A percentile compares a stretch with the other conserved stretches of the same genome.
phyloP scores from a whole-genome alignment of 768 basidiomycete genomes.

The Leccinum imitatum region DNA sequence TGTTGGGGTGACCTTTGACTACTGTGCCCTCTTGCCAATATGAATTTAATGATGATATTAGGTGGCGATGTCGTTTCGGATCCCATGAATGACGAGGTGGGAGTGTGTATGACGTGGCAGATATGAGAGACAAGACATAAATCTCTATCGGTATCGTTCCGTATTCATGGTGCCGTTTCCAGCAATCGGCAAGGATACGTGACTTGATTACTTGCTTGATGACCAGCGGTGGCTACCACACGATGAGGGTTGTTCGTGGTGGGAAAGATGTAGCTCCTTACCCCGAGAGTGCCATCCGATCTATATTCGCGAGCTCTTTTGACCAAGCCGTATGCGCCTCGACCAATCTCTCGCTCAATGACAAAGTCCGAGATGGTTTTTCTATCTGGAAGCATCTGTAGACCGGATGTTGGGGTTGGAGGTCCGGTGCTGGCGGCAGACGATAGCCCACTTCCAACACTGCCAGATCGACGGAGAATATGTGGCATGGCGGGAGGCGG shows the following conservation, averaged over 20 bases:
- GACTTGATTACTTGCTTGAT: slow-evolving; percentile 99
- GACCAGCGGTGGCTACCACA: slow-evolving; percentile 73
- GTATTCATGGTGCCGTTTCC: slow-evolving; percentile 94
- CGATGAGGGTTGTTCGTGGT: slow-evolving; percentile 6
- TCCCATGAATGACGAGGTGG: slow-evolving; percentile 82
- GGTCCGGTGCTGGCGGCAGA: slow-evolving; percentile 58
- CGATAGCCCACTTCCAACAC: slow-evolving; percentile 63
- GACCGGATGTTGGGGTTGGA: slow-evolving; percentile 52
- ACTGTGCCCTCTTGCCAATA: slow-evolving; percentile 69
- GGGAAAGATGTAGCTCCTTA: slow-evolving; percentile 42
- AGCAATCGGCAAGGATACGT: slow-evolving; percentile 97
- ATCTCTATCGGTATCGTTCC: slow-evolving; percentile 99
- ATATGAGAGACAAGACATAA: slow-evolving; percentile 89
- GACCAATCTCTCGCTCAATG: slow-evolving; percentile 85
- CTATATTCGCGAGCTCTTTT: slow-evolving; percentile 83
- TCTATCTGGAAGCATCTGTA: slow-evolving; percentile 43
- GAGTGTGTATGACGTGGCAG: slow-evolving; percentile 76
- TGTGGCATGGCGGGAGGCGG: slow-evolving; percentile 59
- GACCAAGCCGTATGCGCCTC: slow-evolving; percentile 94
- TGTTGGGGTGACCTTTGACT: slow-evolving; percentile 91
- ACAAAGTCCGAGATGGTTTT: slow-evolving; percentile 83
- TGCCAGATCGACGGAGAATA: slow-evolving; percentile 62
- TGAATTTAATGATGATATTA: slow-evolving; percentile 25
- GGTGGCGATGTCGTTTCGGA: slow-evolving; percentile 50
- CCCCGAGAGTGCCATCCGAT: slow-evolving; percentile 76